Evolutionary conservation across 176 grass and related monocot genomes (phyloP), one percentile per base, ranked within the genome.

Genomic region (Pontederia crassipes): DNA sequence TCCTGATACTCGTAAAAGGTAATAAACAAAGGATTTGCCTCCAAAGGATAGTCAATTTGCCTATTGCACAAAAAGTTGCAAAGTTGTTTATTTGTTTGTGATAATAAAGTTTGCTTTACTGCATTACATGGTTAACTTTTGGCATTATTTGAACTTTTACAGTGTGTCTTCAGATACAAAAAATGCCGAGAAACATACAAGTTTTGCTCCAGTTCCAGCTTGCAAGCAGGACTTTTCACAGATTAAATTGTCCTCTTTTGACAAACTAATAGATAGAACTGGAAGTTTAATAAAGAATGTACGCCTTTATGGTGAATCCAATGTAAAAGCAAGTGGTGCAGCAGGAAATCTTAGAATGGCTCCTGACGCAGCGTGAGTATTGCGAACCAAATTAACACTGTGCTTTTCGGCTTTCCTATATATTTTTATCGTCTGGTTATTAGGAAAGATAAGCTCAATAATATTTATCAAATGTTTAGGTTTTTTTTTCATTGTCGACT

Each of bases 361-460:
- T 14, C 93, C 87, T 74, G 93, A 98, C 46, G 87, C 93, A 76
- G 93, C 76, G 93, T 98, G 92, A n/a, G 54, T 61, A 54, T 74
- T 20, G 46, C n/a, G 14, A 55, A 75, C 9, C 57, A 57, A 17
- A 9, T 59, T 73, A 49, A 46, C 47, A 62, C 54, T 54, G 16
- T 59, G 32, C 54, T 58, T 7, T 58, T 48, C 17, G 3, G 65
- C 70, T 48, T 74, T 40, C 46, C 59, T 56, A 12, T 47, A 71
- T 13, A 57, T 79, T 63, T 14, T 77, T 48, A 59, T 11, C 57
- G 49, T 64, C 59, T 55, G 54, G n/a, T 56, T 8, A 56, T 40
- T 40, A 40, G 32, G 32, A 40, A 40, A 40, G 2, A 40, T 40
- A 40, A 40, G 32, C 32, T 40, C 32, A 40, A 40, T 40, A 40